phyloP scores from a whole-genome alignment of 257 asterid genomes.

The Solanum arcanum region DNA sequence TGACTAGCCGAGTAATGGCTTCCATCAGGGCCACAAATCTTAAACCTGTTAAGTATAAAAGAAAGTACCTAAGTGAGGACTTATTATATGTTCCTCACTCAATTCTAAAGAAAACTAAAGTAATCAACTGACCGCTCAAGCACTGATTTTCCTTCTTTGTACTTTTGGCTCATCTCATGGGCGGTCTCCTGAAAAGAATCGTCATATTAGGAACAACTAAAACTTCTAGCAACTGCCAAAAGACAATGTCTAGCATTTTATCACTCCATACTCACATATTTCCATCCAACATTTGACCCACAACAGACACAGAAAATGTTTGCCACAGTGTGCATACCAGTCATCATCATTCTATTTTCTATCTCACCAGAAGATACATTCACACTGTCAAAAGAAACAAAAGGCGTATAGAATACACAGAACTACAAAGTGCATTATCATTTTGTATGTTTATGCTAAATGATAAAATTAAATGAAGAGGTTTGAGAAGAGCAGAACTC shows the following conservation, averaged over 20 bases:
- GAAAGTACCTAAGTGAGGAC: background rate
- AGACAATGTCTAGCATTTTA: background rate
- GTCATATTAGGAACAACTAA: background rate
- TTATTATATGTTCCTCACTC: background rate
- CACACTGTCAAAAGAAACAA: conserved; percentile 24
- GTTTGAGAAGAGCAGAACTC: background rate
- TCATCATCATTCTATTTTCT: conserved; percentile 70
- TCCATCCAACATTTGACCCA: conserved; percentile 74
- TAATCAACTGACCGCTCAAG: conserved; percentile 12
- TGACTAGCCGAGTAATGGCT: conserved; percentile 37
- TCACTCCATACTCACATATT: conserved; percentile 39
- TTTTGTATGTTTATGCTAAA: background rate
- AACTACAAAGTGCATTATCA: background rate
- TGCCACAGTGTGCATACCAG: conserved; percentile 57
- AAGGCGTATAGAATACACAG: background rate
- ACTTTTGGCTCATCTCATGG: conserved; percentile 8
- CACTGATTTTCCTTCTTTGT: conserved; percentile 18
- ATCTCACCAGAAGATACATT: conserved; percentile 51
- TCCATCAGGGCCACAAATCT: conserved; percentile 11
- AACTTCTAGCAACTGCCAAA: background rate
- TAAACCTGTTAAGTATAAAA: background rate
- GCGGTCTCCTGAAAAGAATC: conserved; percentile 33
- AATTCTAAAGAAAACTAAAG: background rate
- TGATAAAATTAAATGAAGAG: background rate
- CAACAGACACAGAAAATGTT: conserved; percentile 61